phyloP scores from a whole-genome alignment of 495 filamentous ascomycete genomes.

The Aspergillus leporis region DNA sequence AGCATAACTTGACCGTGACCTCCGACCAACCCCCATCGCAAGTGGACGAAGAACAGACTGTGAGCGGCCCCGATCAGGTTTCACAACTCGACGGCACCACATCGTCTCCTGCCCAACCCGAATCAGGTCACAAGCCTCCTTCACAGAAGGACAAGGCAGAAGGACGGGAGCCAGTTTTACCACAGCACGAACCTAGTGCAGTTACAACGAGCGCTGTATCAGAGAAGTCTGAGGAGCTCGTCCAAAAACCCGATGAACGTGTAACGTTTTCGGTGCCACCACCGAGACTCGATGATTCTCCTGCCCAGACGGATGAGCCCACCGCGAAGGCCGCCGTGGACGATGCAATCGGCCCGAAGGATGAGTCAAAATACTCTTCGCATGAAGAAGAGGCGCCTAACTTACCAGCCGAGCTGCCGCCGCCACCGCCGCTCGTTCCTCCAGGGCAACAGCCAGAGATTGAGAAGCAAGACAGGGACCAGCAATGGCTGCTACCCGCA shows the following conservation, averaged over 20 bases:
- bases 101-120: constrained; percentile 17
- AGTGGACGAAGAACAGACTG: constrained; percentile 34
- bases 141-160: constrained; percentile 14
- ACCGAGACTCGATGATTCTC: constrained; percentile 13
- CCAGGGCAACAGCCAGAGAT: constrained; percentile 33
- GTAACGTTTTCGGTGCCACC: constrained; percentile 3
- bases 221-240: constrained; percentile 15
- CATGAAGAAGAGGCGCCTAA: constrained; percentile 37
- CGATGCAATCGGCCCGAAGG: constrained; percentile 18
- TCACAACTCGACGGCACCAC: constrained; percentile 30
- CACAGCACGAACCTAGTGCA: constrained; percentile 3
- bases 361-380: constrained; percentile 19
- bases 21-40: constrained; percentile 35
- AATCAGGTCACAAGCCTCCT: constrained; percentile 10
- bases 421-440: constrained; percentile 59
- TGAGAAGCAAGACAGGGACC: constrained; percentile 45
- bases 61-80: constrained; percentile 17
- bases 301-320: constrained; percentile 6
- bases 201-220: neutral
- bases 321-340: constrained; percentile 15
- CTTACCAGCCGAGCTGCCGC: constrained; percentile 49
- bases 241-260: constrained; percentile 11
- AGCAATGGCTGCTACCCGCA: constrained; percentile 79
- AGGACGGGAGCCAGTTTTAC: neutral
- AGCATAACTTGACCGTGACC: constrained; percentile 38